These are phyloP conservation scores for Bruguiera gymnorhiza DNA, from an alignment of 345 rosid species.

Conservation along the genomic window DNA sequence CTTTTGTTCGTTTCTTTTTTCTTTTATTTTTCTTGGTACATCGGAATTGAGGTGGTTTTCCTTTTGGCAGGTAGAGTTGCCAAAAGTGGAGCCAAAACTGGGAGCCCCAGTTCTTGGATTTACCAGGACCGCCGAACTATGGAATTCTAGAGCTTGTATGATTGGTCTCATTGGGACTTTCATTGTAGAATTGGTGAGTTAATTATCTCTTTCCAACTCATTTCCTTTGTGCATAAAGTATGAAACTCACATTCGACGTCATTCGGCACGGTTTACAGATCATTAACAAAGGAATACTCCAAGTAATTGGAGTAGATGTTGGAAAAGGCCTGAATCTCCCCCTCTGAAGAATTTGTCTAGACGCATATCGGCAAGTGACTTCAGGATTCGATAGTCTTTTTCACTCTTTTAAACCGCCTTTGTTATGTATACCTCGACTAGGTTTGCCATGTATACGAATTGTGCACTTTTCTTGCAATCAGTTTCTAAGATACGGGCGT, in stretches of 20 bases:
- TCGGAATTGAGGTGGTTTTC: not conserved
- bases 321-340: conserved; percentile 87
- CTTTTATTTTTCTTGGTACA: not conserved
- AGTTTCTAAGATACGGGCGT: no score
- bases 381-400: not conserved
- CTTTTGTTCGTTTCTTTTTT: not conserved
- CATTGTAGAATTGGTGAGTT: conserved; percentile 67
- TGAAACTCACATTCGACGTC: not conserved
- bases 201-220: not conserved
- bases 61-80: conserved; percentile 50
- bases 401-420: no score
- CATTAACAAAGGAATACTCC: conserved; percentile 63
- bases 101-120: conserved; percentile 68
- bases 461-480: no score
- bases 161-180: conserved; percentile 68
- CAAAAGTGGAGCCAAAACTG: conserved; percentile 68
- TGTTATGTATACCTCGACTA: no score
- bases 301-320: conserved; percentile 70
- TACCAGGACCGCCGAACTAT: conserved; percentile 70
- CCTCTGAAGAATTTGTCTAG: conserved; percentile 38
- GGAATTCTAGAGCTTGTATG: conserved; percentile 98
- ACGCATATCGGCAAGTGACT: not conserved
- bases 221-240: not conserved
- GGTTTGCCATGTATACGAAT: no score
- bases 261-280: conserved; percentile 41